These are phyloP conservation scores for Ascobolus immersus DNA, from an alignment of 495 filamentous ascomycete genomes.

Conservation along the genomic window DNA sequence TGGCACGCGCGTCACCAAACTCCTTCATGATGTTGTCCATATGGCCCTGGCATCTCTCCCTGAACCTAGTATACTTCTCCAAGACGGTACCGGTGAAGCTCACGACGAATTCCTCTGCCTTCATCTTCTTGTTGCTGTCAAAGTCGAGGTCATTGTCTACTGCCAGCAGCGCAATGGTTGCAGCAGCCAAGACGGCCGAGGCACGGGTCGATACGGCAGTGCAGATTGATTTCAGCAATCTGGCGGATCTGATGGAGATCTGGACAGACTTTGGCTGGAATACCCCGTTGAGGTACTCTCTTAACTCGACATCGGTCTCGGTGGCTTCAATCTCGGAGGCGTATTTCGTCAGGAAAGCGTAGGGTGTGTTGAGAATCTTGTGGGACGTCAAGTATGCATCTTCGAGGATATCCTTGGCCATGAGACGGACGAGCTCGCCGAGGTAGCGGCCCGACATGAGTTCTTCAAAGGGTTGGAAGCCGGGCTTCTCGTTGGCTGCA, in stretches of 20 bases:
- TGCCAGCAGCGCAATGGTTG: conserved; percentile 10
- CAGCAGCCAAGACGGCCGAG: conserved; percentile 12
- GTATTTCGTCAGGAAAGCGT: conserved; percentile 9
- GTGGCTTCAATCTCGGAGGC: conserved; percentile 8
- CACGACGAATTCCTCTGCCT: conserved; percentile 12
- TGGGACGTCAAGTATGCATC: conserved; percentile 1
- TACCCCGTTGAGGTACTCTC: too few relatives aligned
- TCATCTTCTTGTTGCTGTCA: not conserved
- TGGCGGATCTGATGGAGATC: conserved; percentile 2
- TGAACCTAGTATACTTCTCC: conserved; percentile 33
- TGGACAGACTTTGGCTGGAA: not conserved
- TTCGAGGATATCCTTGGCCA: conserved; percentile 38
- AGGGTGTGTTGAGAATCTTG: conserved; percentile 5
- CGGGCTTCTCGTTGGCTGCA: conserved; percentile 37
- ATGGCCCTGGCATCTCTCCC: conserved; percentile 25
- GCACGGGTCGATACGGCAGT: conserved; percentile 10
- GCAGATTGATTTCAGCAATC: conserved; percentile 7
- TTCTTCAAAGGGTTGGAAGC: conserved; percentile 70
- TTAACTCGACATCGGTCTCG: conserved; percentile 3
- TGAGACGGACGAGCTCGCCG: conserved; percentile 52
- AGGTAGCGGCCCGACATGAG: conserved; percentile 69
- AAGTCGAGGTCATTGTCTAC: conserved; percentile 8
- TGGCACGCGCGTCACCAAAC: conserved; percentile 5
- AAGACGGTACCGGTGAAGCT: conserved; percentile 35
- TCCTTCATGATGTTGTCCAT: conserved; percentile 22